These are phyloP conservation scores for Daucus carota DNA, from an alignment of 129 eudicot genomes.

Conservation along the genomic window DH1_v3.0 NC_030382.2:56252001-56252500, in stretches of 20 bases:
- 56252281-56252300: neutral
- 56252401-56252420: neutral
- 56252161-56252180: neutral
- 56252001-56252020: slow-evolving; percentile 89
- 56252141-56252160: slow-evolving; percentile 28
- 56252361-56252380: neutral
- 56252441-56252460: neutral
- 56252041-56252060: slow-evolving; percentile 97
- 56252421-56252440: neutral
- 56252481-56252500: neutral
- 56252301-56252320: neutral
- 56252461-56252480: neutral
- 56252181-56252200: neutral
- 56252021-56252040: slow-evolving; percentile 97
- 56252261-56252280: neutral
- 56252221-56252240: neutral
- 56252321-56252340: neutral
- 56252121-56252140: slow-evolving; percentile 67
- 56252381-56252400: neutral
- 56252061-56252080: slow-evolving; percentile 93
- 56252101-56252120: slow-evolving; percentile 93
- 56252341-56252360: neutral
- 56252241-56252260: neutral
- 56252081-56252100: slow-evolving; percentile 97
- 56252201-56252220: neutral